Percentiles rank a stretch among this genome's conserved stretches.
Evolutionary conservation across 1,139 yeast genomes (phyloP).

Genomic region (Candida frijolesensis): DNA sequence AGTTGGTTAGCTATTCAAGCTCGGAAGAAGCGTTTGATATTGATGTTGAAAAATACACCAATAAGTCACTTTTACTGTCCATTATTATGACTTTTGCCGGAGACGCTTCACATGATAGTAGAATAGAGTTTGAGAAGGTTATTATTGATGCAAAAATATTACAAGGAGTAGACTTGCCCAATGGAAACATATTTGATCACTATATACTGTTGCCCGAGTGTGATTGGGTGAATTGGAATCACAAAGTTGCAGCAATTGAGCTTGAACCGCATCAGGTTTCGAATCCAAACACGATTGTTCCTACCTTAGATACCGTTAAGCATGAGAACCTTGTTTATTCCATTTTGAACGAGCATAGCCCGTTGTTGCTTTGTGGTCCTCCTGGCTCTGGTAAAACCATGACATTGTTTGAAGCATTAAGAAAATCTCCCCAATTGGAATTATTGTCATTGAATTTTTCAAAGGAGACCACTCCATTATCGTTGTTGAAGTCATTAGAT

Average conservation of each 20-base stretch:
- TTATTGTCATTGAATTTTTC: constrained; percentile 79
- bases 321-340: constrained; percentile 66
- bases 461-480: constrained; percentile 70
- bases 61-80: constrained; percentile 44
- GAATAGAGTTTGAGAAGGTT: constrained; percentile 39
- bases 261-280: constrained; percentile 67
- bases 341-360: constrained; percentile 56
- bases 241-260: constrained; percentile 46
- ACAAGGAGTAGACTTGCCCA: constrained; percentile 17
- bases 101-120: constrained; percentile 45
- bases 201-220: constrained; percentile 51
- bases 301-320: constrained; percentile 76
- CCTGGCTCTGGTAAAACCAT: constrained; percentile 98
- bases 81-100: constrained; percentile 75
- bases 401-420: constrained; percentile 74
- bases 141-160: constrained; percentile 26
- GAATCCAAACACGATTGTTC: constrained; percentile 67
- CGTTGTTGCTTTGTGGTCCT: constrained; percentile 87
- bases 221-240: constrained; percentile 51
- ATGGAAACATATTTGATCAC: constrained; percentile 36
- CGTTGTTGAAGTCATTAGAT: constrained; percentile 66
- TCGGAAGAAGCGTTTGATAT: constrained; percentile 19
- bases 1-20: constrained; percentile 17
- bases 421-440: constrained; percentile 59
- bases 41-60: constrained; percentile 29